Evolutionary conservation across 768 basidiomycete species (phyloP), one percentile per base, ranked within the genome.

Genomic region (Suillus plorans): DNA sequence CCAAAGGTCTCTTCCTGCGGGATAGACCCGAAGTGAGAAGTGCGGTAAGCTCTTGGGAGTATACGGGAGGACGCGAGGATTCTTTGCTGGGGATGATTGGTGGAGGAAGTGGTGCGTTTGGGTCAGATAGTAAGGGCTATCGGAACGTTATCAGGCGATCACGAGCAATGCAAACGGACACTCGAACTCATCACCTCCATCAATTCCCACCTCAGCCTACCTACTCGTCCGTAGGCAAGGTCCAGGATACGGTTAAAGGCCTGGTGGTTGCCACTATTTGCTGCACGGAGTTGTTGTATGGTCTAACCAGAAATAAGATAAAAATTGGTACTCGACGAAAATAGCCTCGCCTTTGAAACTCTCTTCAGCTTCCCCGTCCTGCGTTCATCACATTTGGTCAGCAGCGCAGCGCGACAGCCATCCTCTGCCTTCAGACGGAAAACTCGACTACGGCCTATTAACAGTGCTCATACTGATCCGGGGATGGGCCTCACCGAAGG

Each of bases 211-310:
- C 81, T 85, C 18, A 94, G 74, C 70, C 84, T 89, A 28, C 92
- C 92, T 68, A 85, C 86, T 64, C 92, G 81, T 37, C 91, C 92
- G 74, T 92, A 94, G 34, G 92, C 92, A 36, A 87, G 69, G 67
- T 88, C 84, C 20, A 94, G 78, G 36, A 92, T 70, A 67, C 82
- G 81, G 36, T 79, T 77, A 69, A 91, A 89, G 39, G 86, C 84
- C 63, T 78, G 72, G 56, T 69, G 68, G 44, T 82, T 71, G 4
- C 87, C 85, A 4, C 69, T 66, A 69, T 86, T 89, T 12, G 90
- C 90, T 53, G 74, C 78, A 69, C 80, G 75, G 20, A 94, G 73
- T 63, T 75, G 82, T 57, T 76, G 78, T 67, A 88, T 71, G 59
- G 82, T 85, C 91, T 93, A 67, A 58, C 52, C 6, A 59, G 62